Conservation (phyloP, 352 stramenopile genomes). For the Phytophthora pluvialis region DNA sequence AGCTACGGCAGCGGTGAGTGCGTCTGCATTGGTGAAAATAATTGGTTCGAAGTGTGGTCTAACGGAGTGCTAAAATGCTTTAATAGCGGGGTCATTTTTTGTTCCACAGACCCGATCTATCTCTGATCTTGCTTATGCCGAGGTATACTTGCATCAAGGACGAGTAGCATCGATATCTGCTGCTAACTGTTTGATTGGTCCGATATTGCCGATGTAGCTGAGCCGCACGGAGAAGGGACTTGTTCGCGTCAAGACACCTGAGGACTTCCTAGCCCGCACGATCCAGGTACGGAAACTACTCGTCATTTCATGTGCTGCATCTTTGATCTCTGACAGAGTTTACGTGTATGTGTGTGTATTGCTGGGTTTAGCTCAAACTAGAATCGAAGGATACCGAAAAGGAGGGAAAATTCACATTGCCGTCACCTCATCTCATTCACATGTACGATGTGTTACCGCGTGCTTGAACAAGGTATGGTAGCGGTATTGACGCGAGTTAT, state of each 20-base stretch:
- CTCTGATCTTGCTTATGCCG: conserved; percentile 78
- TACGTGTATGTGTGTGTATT: conserved; percentile 1
- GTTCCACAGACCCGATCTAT: conserved; percentile 74
- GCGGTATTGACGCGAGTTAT: not conserved
- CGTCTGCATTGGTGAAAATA: not conserved
- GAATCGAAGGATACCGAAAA: conserved; percentile 42
- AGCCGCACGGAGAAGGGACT: conserved; percentile 83
- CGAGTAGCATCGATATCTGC: not conserved
- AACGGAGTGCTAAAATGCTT: conserved; percentile 10
- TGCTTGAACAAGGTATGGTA: not conserved
- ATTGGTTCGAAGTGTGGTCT: conserved; percentile 1
- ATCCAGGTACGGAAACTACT: conserved; percentile 55
- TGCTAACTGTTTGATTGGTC: conserved; percentile 8
- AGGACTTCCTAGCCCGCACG: conserved; percentile 79
- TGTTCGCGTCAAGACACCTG: conserved; percentile 76
- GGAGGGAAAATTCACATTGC: conserved; percentile 49
- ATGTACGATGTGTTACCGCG: conserved; percentile 40
- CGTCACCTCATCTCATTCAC: conserved; percentile 45
- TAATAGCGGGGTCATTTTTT: conserved; percentile 76
- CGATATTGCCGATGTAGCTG: conserved; percentile 44
- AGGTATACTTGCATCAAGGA: conserved; percentile 46
- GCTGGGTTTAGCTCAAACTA: conserved; percentile 45
- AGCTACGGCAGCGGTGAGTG: conserved; percentile 79
- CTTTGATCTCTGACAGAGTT: conserved; percentile 1
- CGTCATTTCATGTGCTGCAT: not conserved